A percentile compares a stretch with the other conserved stretches of the same genome.
Conservation (phyloP, 2,329 filamentous ascomycete genomes). For the Penicillium vulpinum region DNA sequence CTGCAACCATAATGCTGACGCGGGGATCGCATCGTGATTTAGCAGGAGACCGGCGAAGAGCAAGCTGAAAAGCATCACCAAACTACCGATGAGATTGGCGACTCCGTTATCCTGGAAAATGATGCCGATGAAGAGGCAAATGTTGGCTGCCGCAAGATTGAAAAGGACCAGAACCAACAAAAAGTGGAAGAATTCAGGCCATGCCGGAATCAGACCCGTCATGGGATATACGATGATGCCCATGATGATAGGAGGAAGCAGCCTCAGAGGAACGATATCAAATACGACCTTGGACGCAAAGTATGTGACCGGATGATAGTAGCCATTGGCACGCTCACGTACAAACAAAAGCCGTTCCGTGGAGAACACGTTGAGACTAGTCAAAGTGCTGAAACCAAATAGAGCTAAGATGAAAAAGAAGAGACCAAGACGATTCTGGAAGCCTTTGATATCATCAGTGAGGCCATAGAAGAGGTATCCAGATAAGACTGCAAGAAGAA, state of each 20-base stretch:
- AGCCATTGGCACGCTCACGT: conserved; percentile 91
- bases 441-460: conserved; percentile 93
- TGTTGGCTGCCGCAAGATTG: conserved; percentile 88
- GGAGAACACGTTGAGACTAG: conserved; percentile 89
- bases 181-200: conserved; percentile 84
- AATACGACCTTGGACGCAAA: conserved; percentile 97
- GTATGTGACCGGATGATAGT: conserved; percentile 91
- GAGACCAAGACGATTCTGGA: conserved; percentile 93
- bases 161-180: conserved; percentile 90
- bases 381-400: conserved; percentile 95
- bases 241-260: conserved; percentile 93
- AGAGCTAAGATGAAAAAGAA: conserved; percentile 97
- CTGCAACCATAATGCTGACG: conserved; percentile 85
- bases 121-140: conserved; percentile 95
- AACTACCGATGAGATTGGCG: conserved; percentile 86
- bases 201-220: conserved; percentile 85
- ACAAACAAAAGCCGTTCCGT: conserved; percentile 88
- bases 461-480: conserved; percentile 96
- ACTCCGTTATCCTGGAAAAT: conserved; percentile 89
- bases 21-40: conserved; percentile 90
- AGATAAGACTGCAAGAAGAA: conserved; percentile 87
- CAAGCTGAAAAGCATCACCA: conserved; percentile 96
- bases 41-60: conserved; percentile 91
- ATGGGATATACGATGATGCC: conserved; percentile 96
- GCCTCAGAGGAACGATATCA: conserved; percentile 89